phyloP scores from a whole-genome alignment of 495 filamentous ascomycete species.

The Podospora comata region DNA sequence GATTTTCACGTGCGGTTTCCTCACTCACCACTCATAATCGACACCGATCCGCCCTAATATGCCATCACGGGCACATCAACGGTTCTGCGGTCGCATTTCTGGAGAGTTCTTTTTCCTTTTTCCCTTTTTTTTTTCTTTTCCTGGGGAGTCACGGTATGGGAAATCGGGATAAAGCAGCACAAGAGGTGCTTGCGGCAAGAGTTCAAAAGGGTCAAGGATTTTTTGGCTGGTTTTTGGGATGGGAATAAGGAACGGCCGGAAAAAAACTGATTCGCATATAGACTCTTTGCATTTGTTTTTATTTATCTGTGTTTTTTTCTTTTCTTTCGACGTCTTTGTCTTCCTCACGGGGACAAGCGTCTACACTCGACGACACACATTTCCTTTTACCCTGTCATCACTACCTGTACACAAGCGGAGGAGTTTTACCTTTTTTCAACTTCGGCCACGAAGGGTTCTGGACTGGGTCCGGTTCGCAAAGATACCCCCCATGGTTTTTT shows the following conservation, averaged over 20 bases:
- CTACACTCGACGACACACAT: constrained; percentile 43
- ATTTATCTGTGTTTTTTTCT: constrained; percentile 1
- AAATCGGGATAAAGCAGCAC: constrained; percentile 11
- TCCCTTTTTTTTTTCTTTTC: constrained; percentile 12
- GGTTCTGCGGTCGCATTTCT: not conserved
- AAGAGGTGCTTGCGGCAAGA: constrained; percentile 1
- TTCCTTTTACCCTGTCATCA: constrained; percentile 23
- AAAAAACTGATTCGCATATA: constrained; percentile 33
- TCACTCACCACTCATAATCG: constrained; percentile 11
- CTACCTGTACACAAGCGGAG: constrained; percentile 34
- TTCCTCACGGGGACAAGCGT: constrained; percentile 1
- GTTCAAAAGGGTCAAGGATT: not conserved
- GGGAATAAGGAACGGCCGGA: constrained; percentile 34
- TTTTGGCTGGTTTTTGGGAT: constrained; percentile 30
- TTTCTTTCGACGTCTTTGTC: not conserved
- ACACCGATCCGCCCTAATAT: constrained; percentile 21
- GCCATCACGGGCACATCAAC: constrained; percentile 14
- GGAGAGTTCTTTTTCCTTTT: constrained; percentile 6
- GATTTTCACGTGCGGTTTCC: constrained; percentile 14
- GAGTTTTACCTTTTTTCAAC: constrained; percentile 26
- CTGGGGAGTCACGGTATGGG: not conserved
- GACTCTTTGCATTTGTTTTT: constrained; percentile 2
- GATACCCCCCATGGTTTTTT: constrained; percentile 39
- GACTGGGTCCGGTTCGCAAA: constrained; percentile 50
- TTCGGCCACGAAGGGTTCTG: constrained; percentile 36